Conservation (phyloP, 1,284 basidiomycete species). For the Cerrena zonata region DNA sequence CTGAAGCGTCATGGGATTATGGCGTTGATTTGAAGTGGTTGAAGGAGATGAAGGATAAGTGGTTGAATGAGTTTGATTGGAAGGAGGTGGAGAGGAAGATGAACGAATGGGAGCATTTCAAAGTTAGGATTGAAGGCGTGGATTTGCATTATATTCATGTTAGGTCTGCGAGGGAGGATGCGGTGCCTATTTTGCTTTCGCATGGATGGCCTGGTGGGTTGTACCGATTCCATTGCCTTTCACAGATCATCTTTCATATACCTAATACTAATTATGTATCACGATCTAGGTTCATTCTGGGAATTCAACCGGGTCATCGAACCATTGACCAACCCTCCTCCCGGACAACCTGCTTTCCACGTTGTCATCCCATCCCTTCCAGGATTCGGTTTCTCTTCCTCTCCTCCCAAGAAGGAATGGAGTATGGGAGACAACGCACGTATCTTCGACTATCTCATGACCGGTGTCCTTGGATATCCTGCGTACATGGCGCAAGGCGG, state of each 20-base stretch:
- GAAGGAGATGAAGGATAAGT: constrained; percentile 9
- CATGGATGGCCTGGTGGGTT: constrained; percentile 16
- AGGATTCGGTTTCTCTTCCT: constrained; percentile 16
- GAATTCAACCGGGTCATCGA: constrained; percentile 13
- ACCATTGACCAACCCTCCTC: constrained; percentile 11
- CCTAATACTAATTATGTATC: too few species aligned
- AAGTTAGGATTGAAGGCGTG: constrained; percentile 10
- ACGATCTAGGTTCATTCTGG: constrained; percentile 10
- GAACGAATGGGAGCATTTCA: constrained; percentile 12
- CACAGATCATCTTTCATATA: too few species aligned
- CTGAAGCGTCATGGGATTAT: constrained; percentile 12
- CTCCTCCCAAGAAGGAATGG: constrained; percentile 11
- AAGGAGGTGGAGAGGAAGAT: constrained; percentile 11
- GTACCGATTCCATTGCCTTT: neutral
- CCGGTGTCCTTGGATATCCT: constrained; percentile 12
- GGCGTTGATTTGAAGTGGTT: constrained; percentile 13
- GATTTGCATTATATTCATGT: constrained; percentile 14
- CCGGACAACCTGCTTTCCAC: constrained; percentile 15
- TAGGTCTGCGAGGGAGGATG: constrained; percentile 9
- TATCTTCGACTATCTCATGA: constrained; percentile 14
- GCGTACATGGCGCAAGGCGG: constrained; percentile 13
- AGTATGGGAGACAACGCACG: constrained; percentile 15
- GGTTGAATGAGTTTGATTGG: constrained; percentile 15
- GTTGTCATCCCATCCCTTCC: constrained; percentile 17
- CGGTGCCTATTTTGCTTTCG: constrained; percentile 12